Evolutionary conservation across 306 rosid genomes (phyloP).

Genomic region (Casuarina equisetifolia): DNA sequence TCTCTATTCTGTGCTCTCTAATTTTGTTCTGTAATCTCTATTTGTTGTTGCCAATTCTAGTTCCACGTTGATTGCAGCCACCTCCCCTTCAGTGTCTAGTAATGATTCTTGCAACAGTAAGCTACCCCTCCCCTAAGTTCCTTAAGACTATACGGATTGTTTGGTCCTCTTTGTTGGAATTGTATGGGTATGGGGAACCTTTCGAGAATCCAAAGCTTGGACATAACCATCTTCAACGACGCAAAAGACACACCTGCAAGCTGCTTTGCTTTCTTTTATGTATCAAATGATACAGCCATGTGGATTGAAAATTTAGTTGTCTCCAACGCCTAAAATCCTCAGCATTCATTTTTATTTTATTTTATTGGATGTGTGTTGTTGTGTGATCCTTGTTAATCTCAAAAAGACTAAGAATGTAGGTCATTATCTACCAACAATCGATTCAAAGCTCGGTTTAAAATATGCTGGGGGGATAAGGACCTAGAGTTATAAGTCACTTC

Average conservation of each 20-base stretch:
- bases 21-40: neutral
- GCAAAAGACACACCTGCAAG: constrained; percentile 34
- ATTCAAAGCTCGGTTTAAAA: too few relatives aligned
- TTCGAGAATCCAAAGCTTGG: constrained; percentile 65
- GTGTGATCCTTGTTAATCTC: too few relatives aligned
- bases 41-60: neutral
- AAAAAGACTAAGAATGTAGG: too few relatives aligned
- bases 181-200: constrained; percentile 61
- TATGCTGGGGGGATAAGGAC: constrained; percentile 50
- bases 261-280: constrained; percentile 53
- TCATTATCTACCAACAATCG: too few relatives aligned
- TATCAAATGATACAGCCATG: constrained; percentile 60
- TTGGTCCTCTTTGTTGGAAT: constrained; percentile 25
- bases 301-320: constrained; percentile 4
- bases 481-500: constrained; percentile 35
- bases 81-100: neutral
- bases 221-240: constrained; percentile 47
- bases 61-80: constrained; percentile 8
- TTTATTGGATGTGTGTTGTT: too few relatives aligned
- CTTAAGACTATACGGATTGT: constrained; percentile 38
- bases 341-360: too few relatives aligned
- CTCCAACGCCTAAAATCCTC: too few relatives aligned
- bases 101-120: neutral
- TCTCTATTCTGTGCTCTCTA: neutral
- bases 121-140: constrained; percentile 1